Conservation (phyloP, 129 eudicot genomes). For the Oenanthe sinensis region DNA sequence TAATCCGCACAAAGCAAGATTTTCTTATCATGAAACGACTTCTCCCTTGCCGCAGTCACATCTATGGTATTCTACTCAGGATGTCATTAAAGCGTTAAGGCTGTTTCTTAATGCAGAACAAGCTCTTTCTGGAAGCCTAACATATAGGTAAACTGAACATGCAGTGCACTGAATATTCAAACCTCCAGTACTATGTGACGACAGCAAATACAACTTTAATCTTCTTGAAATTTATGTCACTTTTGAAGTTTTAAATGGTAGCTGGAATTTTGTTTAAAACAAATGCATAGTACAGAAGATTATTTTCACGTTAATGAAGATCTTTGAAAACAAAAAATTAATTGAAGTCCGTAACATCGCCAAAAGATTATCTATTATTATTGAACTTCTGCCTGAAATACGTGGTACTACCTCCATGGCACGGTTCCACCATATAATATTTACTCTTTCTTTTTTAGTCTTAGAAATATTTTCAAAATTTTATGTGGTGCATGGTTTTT, state of each 20-base stretch:
- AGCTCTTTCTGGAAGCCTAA: slow-evolving; percentile 62
- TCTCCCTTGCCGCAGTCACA: slow-evolving; percentile 63
- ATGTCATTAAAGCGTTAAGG: slow-evolving; percentile 52
- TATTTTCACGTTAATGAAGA: background rate
- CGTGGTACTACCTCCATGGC: background rate
- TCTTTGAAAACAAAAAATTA: too few species aligned
- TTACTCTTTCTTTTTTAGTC: background rate
- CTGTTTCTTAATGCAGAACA: slow-evolving; percentile 65
- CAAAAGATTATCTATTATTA: too few species aligned
- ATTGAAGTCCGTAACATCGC: background rate
- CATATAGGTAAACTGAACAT: slow-evolving; percentile 63
- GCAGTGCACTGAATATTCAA: background rate
- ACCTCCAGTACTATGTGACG: background rate
- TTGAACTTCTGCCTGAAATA: background rate
- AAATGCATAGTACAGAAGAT: background rate
- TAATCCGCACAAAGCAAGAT: slow-evolving; percentile 29
- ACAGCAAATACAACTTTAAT: background rate
- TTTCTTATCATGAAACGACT: slow-evolving; percentile 35
- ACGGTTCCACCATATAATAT: background rate
- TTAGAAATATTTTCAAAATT: too few species aligned
- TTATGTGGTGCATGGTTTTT: background rate
- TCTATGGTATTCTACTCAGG: slow-evolving; percentile 73
- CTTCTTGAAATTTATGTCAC: background rate
- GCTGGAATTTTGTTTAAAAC: background rate
- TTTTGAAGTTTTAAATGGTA: too few species aligned